Conservation (phyloP, 306 rosid species). For the Sicyos baderoa region DNA sequence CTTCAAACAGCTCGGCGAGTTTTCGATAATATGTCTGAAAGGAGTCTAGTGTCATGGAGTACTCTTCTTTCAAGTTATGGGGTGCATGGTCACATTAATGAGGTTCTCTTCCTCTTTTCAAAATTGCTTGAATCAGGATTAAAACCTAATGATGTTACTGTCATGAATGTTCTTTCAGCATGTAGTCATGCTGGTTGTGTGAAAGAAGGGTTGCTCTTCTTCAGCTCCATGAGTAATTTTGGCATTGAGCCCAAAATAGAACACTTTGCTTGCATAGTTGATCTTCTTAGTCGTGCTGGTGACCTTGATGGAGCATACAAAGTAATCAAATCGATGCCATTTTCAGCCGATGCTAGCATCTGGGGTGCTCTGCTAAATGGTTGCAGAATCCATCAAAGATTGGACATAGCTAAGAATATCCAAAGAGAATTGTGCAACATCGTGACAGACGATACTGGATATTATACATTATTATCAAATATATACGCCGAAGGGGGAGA, state of each 20-base stretch:
- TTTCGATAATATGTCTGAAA: slow-evolving; percentile 53
- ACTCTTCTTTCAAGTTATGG: slow-evolving; percentile 79
- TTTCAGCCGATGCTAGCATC: slow-evolving; percentile 55
- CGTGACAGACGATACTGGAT: slow-evolving; percentile 68
- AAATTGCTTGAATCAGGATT: slow-evolving; percentile 49
- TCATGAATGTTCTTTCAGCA: slow-evolving; percentile 81
- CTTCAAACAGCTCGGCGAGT: slow-evolving; percentile 47
- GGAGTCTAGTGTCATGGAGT: slow-evolving; percentile 82
- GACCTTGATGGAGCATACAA: slow-evolving; percentile 59
- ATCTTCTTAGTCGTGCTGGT: slow-evolving; percentile 84
- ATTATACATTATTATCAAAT: slow-evolving; percentile 76
- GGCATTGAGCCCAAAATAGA: slow-evolving; percentile 51
- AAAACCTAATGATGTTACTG: slow-evolving; percentile 66
- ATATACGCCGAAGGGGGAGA: slow-evolving; percentile 80
- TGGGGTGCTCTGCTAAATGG: slow-evolving; percentile 88
- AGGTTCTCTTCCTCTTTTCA: slow-evolving; percentile 47
- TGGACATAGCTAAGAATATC: slow-evolving; percentile 52
- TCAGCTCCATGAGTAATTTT: slow-evolving; percentile 46
- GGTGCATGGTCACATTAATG: slow-evolving; percentile 52
- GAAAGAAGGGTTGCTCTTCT: slow-evolving; percentile 53
- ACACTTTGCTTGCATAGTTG: slow-evolving; percentile 64
- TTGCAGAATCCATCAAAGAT: slow-evolving; percentile 63
- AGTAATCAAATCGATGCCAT: slow-evolving; percentile 46
- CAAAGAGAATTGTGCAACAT: slow-evolving; percentile 37
- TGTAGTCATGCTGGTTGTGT: slow-evolving; percentile 85